Evolutionary conservation across 2,329 filamentous ascomycete species (phyloP).

Genomic region (Grosmannia serpens): DNA sequence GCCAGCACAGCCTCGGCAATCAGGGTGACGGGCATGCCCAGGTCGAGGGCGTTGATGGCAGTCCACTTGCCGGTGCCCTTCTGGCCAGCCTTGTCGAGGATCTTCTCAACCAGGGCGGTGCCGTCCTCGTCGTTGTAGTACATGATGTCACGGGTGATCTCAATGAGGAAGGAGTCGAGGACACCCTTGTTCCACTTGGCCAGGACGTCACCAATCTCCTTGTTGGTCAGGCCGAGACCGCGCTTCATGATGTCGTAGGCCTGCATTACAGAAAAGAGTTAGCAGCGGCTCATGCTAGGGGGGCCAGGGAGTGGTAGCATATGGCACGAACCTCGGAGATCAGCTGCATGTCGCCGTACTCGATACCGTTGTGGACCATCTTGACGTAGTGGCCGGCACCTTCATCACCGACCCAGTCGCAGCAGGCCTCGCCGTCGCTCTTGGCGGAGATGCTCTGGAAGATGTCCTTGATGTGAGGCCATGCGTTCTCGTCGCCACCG

Average conservation of each 20-base stretch:
- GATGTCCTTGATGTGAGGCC: slow-evolving; percentile 97
- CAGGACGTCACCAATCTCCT: slow-evolving; percentile 94
- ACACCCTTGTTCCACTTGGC: slow-evolving; percentile 98
- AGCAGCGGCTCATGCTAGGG: background rate
- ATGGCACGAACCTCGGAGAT: slow-evolving; percentile 74
- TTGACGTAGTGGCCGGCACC: slow-evolving; percentile 99
- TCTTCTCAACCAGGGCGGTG: slow-evolving; percentile 90
- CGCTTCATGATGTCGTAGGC: slow-evolving; percentile 99
- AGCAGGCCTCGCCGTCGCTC: slow-evolving; percentile 94
- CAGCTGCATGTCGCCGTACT: slow-evolving; percentile 99
- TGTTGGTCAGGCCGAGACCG: slow-evolving; percentile 74
- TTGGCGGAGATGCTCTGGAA: slow-evolving; percentile 98
- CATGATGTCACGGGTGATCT: slow-evolving; percentile 98
- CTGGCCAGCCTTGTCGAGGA: slow-evolving; percentile 94
- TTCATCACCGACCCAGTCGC: slow-evolving; percentile 99
- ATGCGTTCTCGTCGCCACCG: slow-evolving; percentile 95
- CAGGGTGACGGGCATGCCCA: slow-evolving; percentile 95
- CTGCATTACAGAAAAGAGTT: slow-evolving; percentile 31
- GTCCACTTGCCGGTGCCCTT: slow-evolving; percentile 99
- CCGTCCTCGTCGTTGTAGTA: slow-evolving; percentile 96
- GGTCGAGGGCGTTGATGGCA: slow-evolving; percentile 95
- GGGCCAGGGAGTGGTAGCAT: no score
- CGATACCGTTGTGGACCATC: slow-evolving; percentile 99
- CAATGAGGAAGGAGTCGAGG: slow-evolving; percentile 96
- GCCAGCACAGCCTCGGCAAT: slow-evolving; percentile 96